Evolutionary conservation across 163 green algal genomes (phyloP), one percentile per base, ranked within the genome.

Genomic region (Chlorella variabilis): DNA sequence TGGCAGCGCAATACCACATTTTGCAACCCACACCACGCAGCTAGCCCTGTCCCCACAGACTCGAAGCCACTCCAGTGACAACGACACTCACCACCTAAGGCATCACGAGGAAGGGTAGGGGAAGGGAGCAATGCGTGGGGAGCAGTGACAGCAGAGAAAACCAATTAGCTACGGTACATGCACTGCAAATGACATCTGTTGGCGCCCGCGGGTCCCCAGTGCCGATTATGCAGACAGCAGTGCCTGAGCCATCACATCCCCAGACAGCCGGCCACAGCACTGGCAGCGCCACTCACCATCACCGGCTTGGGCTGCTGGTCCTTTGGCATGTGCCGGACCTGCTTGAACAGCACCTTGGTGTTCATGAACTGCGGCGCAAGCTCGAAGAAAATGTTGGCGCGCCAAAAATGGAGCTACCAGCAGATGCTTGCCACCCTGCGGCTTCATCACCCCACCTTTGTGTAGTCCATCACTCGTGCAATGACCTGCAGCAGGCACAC

Each of bases 341-440:
- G 34, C 78, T 85, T 89, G 73, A 89, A 88, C 36, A 86, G 61
- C 42, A 89, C 83, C 87, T 97, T 97, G 67, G 83, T 92, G 87
- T 97, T 98, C 4, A 33, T 18, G 11, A 70, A 34, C 63, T 49
- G 33, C 45, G 45, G 45, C 45, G 11, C 45, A 54, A 54, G 45
- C 45, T n/a, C n/a, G n/a, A n/a, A n/a, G n/a, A n/a, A n/a, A 54
- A 54, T 54, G 45, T 15, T 23, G 45, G 11, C 11, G 45, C 51
- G 25, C 51, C 51, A 62, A 31, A 20, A 13, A 51, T 51, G n/a
- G n/a, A n/a, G n/a, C n/a, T n/a, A n/a, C n/a, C n/a, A n/a, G n/a
- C n/a, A n/a, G n/a, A 54, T 11, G 11, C 11, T 54, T 54, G 45
- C 11, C 45, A 54, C 45, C 45, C 45, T 23, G 45, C 45, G n/a